These are phyloP conservation scores for Coemansia sp. DNA, from an alignment of 192 early-diverging fungal species.

Conservation along the genomic window DNA sequence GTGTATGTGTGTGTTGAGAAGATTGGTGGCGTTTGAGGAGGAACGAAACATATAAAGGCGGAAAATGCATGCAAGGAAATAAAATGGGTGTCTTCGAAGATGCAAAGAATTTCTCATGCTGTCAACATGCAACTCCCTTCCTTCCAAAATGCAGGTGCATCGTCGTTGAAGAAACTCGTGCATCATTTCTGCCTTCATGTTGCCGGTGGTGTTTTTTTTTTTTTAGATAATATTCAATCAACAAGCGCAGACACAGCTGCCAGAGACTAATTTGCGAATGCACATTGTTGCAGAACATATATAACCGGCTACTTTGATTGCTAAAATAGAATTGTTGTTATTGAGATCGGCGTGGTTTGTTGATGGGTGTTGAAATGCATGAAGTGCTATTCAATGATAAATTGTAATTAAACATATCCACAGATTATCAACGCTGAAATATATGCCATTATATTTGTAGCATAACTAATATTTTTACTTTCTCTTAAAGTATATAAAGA, in stretches of 20 bases:
- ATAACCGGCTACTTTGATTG: not conserved
- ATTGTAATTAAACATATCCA: too few species aligned
- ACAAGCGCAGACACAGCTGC: not conserved
- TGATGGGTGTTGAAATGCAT: not conserved
- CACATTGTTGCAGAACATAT: not conserved
- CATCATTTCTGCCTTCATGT: not conserved
- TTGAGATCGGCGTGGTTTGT: not conserved
- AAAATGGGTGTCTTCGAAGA: not conserved
- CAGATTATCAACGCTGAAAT: too few species aligned
- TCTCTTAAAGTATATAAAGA: too few species aligned
- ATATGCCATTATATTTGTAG: too few species aligned
- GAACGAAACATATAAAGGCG: not conserved
- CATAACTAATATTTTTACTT: too few species aligned
- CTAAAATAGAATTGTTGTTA: not conserved
- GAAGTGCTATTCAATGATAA: too few species aligned
- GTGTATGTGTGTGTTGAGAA: not conserved
- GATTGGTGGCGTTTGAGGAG: slow-evolving; percentile 2
- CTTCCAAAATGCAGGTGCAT: too few species aligned
- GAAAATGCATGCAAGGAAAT: not conserved
- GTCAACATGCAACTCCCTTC: not conserved
- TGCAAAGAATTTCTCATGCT: not conserved
- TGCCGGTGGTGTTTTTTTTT: not conserved
- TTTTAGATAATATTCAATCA: not conserved
- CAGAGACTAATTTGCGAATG: not conserved
- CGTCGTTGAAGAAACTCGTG: not conserved